Conservation (phyloP, 495 filamentous ascomycete genomes). For the Neurospora tetraspora region DNA sequence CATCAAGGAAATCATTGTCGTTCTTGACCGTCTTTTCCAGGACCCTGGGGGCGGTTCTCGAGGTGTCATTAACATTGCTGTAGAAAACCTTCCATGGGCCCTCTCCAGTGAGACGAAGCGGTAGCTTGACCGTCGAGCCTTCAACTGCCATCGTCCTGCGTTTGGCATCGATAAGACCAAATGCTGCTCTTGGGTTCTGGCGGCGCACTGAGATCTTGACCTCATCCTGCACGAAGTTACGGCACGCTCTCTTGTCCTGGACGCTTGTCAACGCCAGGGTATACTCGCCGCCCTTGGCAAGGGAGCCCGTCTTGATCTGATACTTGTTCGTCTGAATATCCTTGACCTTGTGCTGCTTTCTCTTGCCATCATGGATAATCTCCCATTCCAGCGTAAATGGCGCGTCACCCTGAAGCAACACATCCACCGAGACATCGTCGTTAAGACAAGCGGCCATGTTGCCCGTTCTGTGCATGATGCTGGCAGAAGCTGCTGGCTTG, state of each 20-base stretch:
- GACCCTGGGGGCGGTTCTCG: slow-evolving; percentile 8
- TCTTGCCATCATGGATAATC: slow-evolving; percentile 79
- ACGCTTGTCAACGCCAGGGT: slow-evolving; percentile 71
- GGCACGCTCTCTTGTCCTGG: slow-evolving; percentile 78
- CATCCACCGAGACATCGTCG: slow-evolving; percentile 60
- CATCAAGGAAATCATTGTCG: slow-evolving; percentile 61
- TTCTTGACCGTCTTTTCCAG: slow-evolving; percentile 32
- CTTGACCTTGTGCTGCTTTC: slow-evolving; percentile 54
- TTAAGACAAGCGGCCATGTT: slow-evolving; percentile 67
- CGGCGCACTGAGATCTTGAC: slow-evolving; percentile 75
- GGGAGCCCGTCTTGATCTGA: slow-evolving; percentile 60
- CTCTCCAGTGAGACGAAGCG: slow-evolving; percentile 72
- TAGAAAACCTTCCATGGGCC: slow-evolving; percentile 74
- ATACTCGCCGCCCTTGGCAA: slow-evolving; percentile 79
- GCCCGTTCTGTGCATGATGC: slow-evolving; percentile 46
- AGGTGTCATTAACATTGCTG: slow-evolving; percentile 46
- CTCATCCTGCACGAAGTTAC: slow-evolving; percentile 69
- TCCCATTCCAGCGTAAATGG: slow-evolving; percentile 93
- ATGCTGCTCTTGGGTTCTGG: slow-evolving; percentile 73
- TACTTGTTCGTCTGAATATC: slow-evolving; percentile 49
- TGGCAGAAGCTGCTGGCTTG: slow-evolving; percentile 78
- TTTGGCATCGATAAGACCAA: slow-evolving; percentile 73
- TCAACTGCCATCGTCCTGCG: slow-evolving; percentile 65
- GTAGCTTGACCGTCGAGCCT: slow-evolving; percentile 58
- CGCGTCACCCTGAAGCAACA: slow-evolving; percentile 66